phyloP scores from a whole-genome alignment of 139 green algal genomes.

The Astrephomene gubernaculifera region DNA sequence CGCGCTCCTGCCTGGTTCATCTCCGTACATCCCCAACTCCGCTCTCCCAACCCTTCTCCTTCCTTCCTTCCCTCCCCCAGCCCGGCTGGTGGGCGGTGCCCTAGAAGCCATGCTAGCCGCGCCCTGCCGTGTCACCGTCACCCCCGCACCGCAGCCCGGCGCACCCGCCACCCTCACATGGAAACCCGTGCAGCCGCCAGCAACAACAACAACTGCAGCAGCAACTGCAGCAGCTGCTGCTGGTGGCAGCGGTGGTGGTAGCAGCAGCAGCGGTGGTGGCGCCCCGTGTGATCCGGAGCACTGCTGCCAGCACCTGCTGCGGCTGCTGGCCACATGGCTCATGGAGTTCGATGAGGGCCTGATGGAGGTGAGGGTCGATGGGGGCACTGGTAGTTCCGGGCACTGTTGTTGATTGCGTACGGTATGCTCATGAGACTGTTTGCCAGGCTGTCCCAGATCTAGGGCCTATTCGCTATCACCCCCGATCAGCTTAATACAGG shows the following conservation, averaged over 20 bases:
- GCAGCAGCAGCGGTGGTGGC: background rate
- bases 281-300: conserved; percentile 27
- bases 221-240: too few species aligned
- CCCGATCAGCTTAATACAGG: too few species aligned
- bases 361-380: conserved; percentile 24
- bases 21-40: too few species aligned
- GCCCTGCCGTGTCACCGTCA: conserved; percentile 9
- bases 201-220: background rate
- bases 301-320: conserved; percentile 37
- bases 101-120: conserved; percentile 21
- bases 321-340: conserved; percentile 24
- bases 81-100: conserved; percentile 3
- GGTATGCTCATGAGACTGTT: too few species aligned
- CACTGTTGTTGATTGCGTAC: too few species aligned
- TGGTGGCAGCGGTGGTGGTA: background rate
- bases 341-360: conserved; percentile 41
- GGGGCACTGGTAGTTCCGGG: too few species aligned
- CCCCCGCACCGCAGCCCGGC: background rate
- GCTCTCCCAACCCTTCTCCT: background rate
- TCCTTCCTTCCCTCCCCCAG: background rate
- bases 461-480: too few species aligned
- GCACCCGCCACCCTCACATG: conserved; percentile 13
- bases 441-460: too few species aligned
- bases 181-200: background rate
- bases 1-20: too few species aligned